Conservation (phyloP, 1,139 yeast species). For the Kazachstania sp. region DNA sequence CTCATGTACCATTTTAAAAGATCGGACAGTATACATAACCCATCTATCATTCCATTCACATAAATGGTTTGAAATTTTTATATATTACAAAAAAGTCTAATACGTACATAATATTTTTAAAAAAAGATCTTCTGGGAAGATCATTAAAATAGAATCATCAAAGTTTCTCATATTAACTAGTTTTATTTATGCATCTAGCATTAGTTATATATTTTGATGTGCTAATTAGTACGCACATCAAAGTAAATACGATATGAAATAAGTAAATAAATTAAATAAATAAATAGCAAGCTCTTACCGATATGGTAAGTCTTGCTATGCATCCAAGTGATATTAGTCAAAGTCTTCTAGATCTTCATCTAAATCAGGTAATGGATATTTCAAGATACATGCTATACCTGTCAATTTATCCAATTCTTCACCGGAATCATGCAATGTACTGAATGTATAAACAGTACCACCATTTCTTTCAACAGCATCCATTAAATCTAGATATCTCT, state of each 20-base stretch:
- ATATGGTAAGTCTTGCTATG: background rate
- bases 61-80: too few species aligned
- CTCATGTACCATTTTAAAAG: too few species aligned
- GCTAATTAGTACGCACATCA: too few species aligned
- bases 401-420: slow-evolving; percentile 81
- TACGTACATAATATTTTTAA: too few species aligned
- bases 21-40: too few species aligned
- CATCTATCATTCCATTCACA: too few species aligned
- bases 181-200: too few species aligned
- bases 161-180: too few species aligned
- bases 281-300: background rate
- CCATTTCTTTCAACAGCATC: slow-evolving; percentile 65
- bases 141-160: too few species aligned
- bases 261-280: background rate
- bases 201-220: too few species aligned
- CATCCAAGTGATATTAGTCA: background rate
- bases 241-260: background rate
- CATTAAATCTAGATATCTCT: slow-evolving; percentile 56
- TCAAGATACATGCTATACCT: slow-evolving; percentile 81
- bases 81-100: too few species aligned
- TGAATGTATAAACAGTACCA: slow-evolving; percentile 70
- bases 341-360: slow-evolving; percentile 52
- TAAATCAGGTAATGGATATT: slow-evolving; percentile 75
- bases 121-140: too few species aligned
- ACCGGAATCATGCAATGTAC: slow-evolving; percentile 85